Evolutionary conservation across 2,329 filamentous ascomycete species (phyloP), one percentile per base, ranked within the genome.

Genomic region (Thelonectria discophora): DNA sequence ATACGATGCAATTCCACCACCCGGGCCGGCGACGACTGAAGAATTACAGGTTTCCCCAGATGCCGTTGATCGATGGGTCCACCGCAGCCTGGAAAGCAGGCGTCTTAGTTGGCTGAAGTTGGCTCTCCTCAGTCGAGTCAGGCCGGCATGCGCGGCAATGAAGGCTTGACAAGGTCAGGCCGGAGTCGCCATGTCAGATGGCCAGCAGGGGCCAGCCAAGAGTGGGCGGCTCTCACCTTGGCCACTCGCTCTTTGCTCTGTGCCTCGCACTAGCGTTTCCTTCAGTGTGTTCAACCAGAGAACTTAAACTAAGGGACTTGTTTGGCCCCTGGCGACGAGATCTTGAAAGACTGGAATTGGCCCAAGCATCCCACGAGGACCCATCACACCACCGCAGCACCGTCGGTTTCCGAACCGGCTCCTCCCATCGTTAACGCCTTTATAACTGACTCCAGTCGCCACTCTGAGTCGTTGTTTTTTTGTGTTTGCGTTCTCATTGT

Each of bases 331-430:
- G 64, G 61, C 43, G 60, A 65, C 55, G 64, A 64, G 53, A 69
- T 68, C 65, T 69, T 58, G 66, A 72, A 72, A 67, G 71, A 67
- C 65, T 69, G 59, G 66, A 72, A 72, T 69, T 72, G 69, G 67
- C 49, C 65, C 61, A 64, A 58, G 62, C 71, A 67, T 64, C 49
- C 65, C 61, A 64, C 59, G 62, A 66, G 64, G 67, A 65, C 64
- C 70, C 70, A 71, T 72, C 70, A 69, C 67, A 69, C 70, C 70
- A 72, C 64, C 69, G 34, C 34, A 37, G 11, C 66, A 69, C 67
- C 60, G 60, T 72, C 69, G 69, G 69, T 63, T 55, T 72, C 69
- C 69, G 69, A 30, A 71, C 65, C 69, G 69, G 66, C 61, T 65
- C 60, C 62, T 67, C 49, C 53, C 63, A 63, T 68, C 64, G 47